Percentiles rank a stretch among this genome's conserved stretches.
Conservation (phyloP, 176 grass and related monocot species). For the Eleusine indica region DNA sequence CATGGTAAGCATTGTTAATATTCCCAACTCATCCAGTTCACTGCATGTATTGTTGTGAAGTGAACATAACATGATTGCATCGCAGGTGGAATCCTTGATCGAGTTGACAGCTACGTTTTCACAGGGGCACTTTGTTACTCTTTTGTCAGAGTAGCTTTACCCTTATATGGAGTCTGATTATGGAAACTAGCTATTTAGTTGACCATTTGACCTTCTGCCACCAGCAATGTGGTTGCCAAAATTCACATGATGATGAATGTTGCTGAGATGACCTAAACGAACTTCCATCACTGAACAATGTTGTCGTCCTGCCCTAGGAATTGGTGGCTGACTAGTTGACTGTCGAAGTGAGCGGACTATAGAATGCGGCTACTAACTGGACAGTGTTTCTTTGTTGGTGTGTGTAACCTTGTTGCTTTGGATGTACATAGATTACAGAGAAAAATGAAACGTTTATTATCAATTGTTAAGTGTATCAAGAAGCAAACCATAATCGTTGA, state of each 20-base stretch:
- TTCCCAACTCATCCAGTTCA: not conserved
- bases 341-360: not conserved
- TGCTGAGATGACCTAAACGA: slow-evolving; percentile 11
- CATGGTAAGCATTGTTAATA: slow-evolving; percentile 65
- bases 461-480: slow-evolving; percentile 19
- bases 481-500: slow-evolving; percentile 4
- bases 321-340: slow-evolving; percentile 6
- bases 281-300: not conserved
- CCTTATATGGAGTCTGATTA: slow-evolving; percentile 72
- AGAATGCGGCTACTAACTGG: not conserved
- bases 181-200: not conserved
- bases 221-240: slow-evolving; percentile 5
- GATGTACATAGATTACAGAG: slow-evolving; percentile 44
- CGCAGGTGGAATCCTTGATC: slow-evolving; percentile 96
- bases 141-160: slow-evolving; percentile 80
- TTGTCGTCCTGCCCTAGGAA: not conserved
- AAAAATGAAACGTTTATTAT: slow-evolving; percentile 26
- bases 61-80: slow-evolving; percentile 39
- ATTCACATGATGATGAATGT: not conserved
- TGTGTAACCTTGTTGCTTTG: slow-evolving; percentile 15
- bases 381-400: not conserved
- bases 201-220: not conserved
- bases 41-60: not conserved
- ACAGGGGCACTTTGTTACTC: slow-evolving; percentile 96
- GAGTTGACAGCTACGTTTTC: slow-evolving; percentile 98